Evolutionary conservation across 2,329 filamentous ascomycete genomes (phyloP).

Genomic region (Fusarium anthophilum): DNA sequence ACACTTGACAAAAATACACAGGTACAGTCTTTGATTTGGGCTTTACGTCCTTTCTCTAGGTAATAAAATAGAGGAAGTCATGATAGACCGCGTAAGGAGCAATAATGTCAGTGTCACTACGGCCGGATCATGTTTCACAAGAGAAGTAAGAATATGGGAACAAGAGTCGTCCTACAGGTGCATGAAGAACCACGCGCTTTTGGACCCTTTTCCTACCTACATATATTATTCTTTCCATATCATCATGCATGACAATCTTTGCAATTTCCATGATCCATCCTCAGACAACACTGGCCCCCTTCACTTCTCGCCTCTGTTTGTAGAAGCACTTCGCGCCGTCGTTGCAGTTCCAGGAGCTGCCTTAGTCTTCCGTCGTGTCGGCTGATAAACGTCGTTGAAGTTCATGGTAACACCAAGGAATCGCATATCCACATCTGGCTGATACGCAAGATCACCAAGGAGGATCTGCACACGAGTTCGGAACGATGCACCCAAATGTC

Average conservation of each 20-base stretch:
- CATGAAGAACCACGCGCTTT: not conserved
- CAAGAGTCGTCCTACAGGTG: not conserved
- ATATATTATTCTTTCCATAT: not conserved
- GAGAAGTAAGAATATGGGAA: not conserved
- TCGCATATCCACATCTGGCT: slow-evolving; percentile 93
- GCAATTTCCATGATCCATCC: not conserved
- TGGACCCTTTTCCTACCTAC: not conserved
- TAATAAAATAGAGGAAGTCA: not conserved
- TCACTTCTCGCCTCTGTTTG: slow-evolving; percentile 41
- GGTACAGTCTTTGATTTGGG: not conserved
- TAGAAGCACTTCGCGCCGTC: slow-evolving; percentile 32
- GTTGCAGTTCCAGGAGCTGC: slow-evolving; percentile 34
- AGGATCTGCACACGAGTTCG: slow-evolving; percentile 79
- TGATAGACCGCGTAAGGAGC: not conserved
- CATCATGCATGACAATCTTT: slow-evolving; percentile 1
- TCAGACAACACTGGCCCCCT: not conserved
- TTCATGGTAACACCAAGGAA: slow-evolving; percentile 98
- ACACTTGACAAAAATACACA: not conserved
- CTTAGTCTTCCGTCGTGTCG: slow-evolving; percentile 71
- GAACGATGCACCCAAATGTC: slow-evolving; percentile 79
- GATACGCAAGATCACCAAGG: slow-evolving; percentile 89
- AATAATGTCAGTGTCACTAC: not conserved
- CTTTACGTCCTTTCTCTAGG: not conserved
- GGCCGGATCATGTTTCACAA: not conserved
- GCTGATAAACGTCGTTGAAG: slow-evolving; percentile 96